These are phyloP conservation scores for Trichoderma orchidacearum DNA, from an alignment of 495 filamentous ascomycete species.

Conservation along the genomic window DNA sequence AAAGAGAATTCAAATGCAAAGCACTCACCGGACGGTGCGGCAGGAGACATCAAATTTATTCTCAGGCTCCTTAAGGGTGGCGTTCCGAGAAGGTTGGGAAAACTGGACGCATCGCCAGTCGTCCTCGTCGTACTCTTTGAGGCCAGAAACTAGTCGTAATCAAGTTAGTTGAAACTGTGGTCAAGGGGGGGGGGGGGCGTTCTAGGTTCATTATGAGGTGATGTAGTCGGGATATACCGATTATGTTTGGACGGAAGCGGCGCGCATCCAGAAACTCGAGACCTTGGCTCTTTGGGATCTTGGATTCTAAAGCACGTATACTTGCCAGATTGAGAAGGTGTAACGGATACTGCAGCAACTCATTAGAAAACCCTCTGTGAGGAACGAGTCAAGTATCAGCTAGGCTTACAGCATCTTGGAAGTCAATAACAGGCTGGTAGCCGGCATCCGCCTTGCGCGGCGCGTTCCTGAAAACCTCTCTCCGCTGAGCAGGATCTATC, in stretches of 20 bases:
- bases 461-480: constrained; percentile 64
- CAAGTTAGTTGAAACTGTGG: neutral
- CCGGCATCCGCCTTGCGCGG: constrained; percentile 54
- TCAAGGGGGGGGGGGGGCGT: neutral
- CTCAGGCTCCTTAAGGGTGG: neutral
- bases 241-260: constrained; percentile 77
- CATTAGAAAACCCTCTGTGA: neutral
- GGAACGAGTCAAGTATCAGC: neutral
- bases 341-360: constrained; percentile 51
- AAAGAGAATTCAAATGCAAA: neutral
- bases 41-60: constrained; percentile 44
- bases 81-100: constrained; percentile 14
- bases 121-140: constrained; percentile 46
- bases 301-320: constrained; percentile 46
- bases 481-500: constrained; percentile 41
- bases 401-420: constrained; percentile 60
- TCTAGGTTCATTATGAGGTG: neutral
- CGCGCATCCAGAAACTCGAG: constrained; percentile 40
- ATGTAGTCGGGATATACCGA: constrained; percentile 30
- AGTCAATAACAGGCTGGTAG: constrained; percentile 65
- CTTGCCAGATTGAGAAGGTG: constrained; percentile 68
- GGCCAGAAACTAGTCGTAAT: constrained; percentile 19
- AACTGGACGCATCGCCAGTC: constrained; percentile 63
- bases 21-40: constrained; percentile 44
- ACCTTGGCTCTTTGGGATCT: constrained; percentile 36